phyloP scores from a whole-genome alignment of 2,329 filamentous ascomycete species.

The Juglanconis sp. region DNA sequence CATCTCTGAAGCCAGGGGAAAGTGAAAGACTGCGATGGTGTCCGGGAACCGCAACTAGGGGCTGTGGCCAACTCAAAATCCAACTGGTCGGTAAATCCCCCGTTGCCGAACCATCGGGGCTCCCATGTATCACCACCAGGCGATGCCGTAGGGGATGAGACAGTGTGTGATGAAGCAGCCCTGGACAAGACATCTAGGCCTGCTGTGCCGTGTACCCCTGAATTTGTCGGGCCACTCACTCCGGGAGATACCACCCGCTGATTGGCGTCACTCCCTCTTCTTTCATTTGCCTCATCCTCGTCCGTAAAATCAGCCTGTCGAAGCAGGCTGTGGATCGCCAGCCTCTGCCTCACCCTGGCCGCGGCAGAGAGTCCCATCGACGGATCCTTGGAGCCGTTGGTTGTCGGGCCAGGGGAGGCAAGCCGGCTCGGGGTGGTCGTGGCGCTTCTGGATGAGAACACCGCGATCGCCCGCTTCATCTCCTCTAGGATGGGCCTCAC shows the following conservation, averaged over 20 bases:
- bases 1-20: constrained; percentile 17
- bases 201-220: neutral
- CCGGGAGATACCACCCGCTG: neutral
- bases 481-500: constrained; percentile 26
- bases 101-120: neutral
- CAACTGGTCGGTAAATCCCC: neutral
- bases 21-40: constrained; percentile 1
- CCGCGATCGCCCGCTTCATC: constrained; percentile 21
- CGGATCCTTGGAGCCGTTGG: constrained; percentile 7
- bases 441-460: constrained; percentile 14
- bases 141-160: neutral
- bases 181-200: neutral
- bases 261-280: neutral
- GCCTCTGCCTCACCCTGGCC: constrained; percentile 22
- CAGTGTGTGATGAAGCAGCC: neutral
- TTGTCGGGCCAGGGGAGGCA: constrained; percentile 3
- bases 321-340: constrained; percentile 29
- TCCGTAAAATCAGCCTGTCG: constrained; percentile 26
- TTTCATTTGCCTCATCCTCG: constrained; percentile 19
- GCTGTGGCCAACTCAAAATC: neutral
- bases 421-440: neutral
- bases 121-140: constrained; percentile 10
- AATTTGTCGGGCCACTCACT: neutral
- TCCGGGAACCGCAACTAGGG: neutral
- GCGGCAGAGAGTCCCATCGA: constrained; percentile 19